Percentiles rank a stretch among this genome's conserved stretches.
Evolutionary conservation across 202 grass and related monocot species (phyloP).

Genomic region (Setaria italica): DNA sequence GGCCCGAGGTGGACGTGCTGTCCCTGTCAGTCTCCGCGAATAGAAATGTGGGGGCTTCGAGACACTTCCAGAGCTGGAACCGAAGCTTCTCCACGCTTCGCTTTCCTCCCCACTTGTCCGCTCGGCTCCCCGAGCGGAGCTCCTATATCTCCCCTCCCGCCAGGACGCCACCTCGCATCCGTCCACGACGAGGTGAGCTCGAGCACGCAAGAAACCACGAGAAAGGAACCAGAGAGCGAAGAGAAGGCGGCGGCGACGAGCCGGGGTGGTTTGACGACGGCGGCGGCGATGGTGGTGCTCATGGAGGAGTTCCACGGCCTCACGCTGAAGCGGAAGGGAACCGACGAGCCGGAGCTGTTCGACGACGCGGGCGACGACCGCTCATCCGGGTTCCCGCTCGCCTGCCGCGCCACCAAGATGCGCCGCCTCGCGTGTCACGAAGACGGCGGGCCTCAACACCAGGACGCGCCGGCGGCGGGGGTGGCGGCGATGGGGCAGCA

Average conservation of each 20-base stretch:
- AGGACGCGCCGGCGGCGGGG: neutral
- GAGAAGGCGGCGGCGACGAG: neutral
- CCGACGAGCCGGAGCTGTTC: constrained; percentile 34
- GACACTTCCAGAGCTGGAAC: constrained; percentile 40
- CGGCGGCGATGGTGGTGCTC: constrained; percentile 52
- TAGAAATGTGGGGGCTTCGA: constrained; percentile 13
- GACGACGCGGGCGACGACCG: neutral
- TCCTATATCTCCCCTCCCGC: neutral
- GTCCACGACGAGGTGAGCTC: neutral
- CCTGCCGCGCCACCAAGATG: constrained; percentile 54
- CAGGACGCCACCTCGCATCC: neutral
- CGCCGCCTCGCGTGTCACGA: constrained; percentile 27
- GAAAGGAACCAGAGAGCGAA: neutral
- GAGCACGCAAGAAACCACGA: neutral
- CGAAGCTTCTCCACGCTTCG: constrained; percentile 33
- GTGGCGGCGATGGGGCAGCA: neutral
- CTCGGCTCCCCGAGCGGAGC: neutral
- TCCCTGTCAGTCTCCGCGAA: neutral
- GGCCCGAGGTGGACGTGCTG: neutral
- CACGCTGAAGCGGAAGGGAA: constrained; percentile 51
- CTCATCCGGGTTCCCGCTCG: neutral
- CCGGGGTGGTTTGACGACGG: no score
- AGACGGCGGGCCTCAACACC: neutral
- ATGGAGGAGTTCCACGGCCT: constrained; percentile 38
- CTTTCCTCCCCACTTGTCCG: neutral